Conservation (phyloP, 108 stramenopile genomes). For the Pseudonitzschia delicatissima region DNA sequence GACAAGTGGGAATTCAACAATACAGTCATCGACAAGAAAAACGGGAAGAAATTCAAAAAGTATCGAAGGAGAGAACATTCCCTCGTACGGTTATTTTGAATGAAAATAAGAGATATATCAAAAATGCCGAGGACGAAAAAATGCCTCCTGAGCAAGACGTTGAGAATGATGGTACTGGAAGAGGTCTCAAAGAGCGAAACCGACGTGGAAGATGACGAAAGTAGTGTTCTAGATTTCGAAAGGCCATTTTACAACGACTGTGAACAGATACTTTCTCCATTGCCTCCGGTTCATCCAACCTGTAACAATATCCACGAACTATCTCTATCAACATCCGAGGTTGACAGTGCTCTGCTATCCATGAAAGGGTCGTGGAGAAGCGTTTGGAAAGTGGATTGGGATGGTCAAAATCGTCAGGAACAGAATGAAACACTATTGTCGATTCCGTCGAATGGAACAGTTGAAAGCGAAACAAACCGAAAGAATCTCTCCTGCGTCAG, state of each 20-base stretch:
- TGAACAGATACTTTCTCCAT: conserved; percentile 30
- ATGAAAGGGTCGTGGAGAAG: conserved; percentile 47
- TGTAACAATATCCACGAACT: conserved; percentile 75
- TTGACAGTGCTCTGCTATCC: conserved; percentile 22
- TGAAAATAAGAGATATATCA: too few species aligned
- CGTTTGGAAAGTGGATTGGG: conserved; percentile 38
- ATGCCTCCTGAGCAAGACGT: neutral
- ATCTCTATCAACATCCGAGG: neutral
- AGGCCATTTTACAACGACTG: conserved; percentile 50
- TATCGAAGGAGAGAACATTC: too few species aligned
- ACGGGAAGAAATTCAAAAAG: too few species aligned
- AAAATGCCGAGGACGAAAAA: neutral
- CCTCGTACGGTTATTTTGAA: too few species aligned
- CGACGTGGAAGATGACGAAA: neutral
- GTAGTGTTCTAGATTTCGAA: conserved; percentile 18
- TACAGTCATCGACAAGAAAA: too few species aligned
- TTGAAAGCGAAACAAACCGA: neutral
- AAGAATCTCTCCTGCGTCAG: conserved; percentile 14
- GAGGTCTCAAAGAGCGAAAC: neutral
- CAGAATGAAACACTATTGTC: neutral
- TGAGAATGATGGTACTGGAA: conserved; percentile 5
- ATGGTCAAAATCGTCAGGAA: neutral
- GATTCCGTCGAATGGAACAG: neutral
- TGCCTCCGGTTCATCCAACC: conserved; percentile 44
- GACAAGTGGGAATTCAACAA: too few species aligned